Conservation (phyloP, 352 stramenopile genomes). For the Phytophthora europaea region DNA sequence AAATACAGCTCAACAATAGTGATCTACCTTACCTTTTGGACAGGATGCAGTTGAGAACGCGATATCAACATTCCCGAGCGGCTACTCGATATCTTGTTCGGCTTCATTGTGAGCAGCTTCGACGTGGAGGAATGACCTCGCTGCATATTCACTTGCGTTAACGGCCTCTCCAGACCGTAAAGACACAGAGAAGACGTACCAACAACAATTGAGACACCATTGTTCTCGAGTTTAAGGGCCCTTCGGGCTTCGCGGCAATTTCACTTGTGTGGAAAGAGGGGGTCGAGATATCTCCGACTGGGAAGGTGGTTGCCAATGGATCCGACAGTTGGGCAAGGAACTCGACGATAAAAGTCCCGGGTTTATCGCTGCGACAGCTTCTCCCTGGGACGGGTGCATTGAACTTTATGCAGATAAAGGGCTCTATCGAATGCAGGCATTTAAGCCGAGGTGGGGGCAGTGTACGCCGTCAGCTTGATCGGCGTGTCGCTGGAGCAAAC, state of each 20-base stretch:
- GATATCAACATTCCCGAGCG: not conserved
- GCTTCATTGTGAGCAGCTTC: conserved; percentile 10
- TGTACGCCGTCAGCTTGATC: conserved; percentile 59
- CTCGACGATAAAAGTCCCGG: conserved; percentile 4
- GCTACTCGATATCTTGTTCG: conserved; percentile 1
- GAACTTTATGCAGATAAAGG: conserved; percentile 10
- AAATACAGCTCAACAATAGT: not conserved
- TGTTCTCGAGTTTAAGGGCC: not conserved
- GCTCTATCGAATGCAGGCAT: not conserved
- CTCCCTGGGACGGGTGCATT: conserved; percentile 1
- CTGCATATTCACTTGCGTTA: conserved; percentile 1
- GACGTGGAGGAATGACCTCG: conserved; percentile 18
- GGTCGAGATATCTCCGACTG: not conserved
- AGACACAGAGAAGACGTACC: conserved; percentile 12
- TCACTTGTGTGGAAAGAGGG: conserved; percentile 18
- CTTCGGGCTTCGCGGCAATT: conserved; percentile 9
- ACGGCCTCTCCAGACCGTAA: not conserved
- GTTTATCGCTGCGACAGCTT: conserved; percentile 8
- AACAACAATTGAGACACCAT: conserved; percentile 38
- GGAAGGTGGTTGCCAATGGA: not conserved
- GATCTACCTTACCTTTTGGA: conserved; percentile 21
- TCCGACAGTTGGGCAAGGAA: conserved; percentile 25
- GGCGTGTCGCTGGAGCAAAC: conserved; percentile 52
- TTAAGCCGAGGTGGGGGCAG: conserved; percentile 36
- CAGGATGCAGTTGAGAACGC: conserved; percentile 15